phyloP scores from a whole-genome alignment of 345 rosid genomes.

The Murraya paniculata region DNA sequence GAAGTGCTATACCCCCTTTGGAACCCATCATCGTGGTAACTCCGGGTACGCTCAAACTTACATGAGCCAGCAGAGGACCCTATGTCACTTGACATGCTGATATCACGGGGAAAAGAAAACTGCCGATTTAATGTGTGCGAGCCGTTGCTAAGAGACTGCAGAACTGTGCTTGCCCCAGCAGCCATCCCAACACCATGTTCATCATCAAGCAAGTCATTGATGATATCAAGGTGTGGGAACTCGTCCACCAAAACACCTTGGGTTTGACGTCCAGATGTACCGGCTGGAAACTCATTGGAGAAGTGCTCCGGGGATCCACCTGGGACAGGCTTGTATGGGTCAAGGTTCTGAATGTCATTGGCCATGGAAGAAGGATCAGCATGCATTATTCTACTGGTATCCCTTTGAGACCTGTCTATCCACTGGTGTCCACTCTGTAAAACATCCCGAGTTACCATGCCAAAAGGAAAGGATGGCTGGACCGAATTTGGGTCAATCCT shows the following conservation, averaged over 20 bases:
- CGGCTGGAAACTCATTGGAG: conserved; percentile 35
- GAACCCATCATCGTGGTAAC: conserved; percentile 52
- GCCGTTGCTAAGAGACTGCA: conserved; percentile 32
- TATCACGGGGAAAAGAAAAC: conserved; percentile 48
- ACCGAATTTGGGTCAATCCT: conserved; percentile 40
- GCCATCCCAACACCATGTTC: conserved; percentile 50
- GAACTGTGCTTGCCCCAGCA: conserved; percentile 26
- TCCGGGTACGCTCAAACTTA: conserved; percentile 55
- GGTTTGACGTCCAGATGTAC: conserved; percentile 49
- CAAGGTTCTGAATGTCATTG: conserved; percentile 32
- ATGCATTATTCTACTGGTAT: conserved; percentile 28
- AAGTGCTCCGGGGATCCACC: conserved; percentile 33
- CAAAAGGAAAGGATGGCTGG: conserved; percentile 47
- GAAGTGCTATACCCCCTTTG: conserved; percentile 44
- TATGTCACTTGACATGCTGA: conserved; percentile 40
- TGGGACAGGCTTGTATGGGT: conserved; percentile 24
- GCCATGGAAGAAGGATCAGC: conserved; percentile 33
- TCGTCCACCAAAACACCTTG: conserved; percentile 63
- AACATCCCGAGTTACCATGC: conserved; percentile 44
- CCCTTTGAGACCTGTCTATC: conserved; percentile 57
- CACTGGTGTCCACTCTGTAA: conserved; percentile 51
- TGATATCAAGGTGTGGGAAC: conserved; percentile 91
- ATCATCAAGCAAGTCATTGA: conserved; percentile 88
- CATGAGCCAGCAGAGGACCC: conserved; percentile 44
- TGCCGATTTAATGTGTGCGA: conserved; percentile 50